Evolutionary conservation across 108 stramenopile species (phyloP).

Genomic region (Pseudonitzschia multiseries): DNA sequence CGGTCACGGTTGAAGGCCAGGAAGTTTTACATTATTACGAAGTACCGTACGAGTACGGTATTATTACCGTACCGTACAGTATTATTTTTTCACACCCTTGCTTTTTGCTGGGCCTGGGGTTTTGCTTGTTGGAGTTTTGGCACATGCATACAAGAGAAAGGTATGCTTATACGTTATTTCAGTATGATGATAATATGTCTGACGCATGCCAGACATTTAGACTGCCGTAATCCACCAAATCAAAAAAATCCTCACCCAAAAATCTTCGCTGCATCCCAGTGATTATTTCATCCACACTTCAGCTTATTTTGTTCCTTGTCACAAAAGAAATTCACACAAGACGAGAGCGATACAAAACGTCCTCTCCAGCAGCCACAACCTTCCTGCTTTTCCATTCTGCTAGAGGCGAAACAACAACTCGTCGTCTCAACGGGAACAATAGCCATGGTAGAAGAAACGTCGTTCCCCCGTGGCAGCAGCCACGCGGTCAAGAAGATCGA

Average conservation of each 20-base stretch:
- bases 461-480: constrained; percentile 34
- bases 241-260: background rate
- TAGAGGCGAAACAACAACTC: background rate
- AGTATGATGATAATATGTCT: background rate
- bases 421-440: background rate
- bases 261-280: background rate
- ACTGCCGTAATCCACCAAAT: background rate
- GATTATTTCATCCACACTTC: background rate
- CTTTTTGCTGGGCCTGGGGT: too few relatives aligned
- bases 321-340: background rate
- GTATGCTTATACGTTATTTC: too few relatives aligned
- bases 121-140: too few relatives aligned
- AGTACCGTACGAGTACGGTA: too few relatives aligned
- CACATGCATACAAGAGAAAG: too few relatives aligned
- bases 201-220: background rate
- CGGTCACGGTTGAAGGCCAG: background rate
- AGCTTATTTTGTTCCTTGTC: background rate
- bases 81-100: too few relatives aligned
- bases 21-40: background rate
- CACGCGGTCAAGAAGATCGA: constrained; percentile 6
- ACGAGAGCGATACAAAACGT: background rate
- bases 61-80: too few relatives aligned
- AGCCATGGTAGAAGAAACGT: constrained; percentile 28
- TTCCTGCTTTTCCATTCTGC: background rate
- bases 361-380: background rate